phyloP scores from a whole-genome alignment of 129 eudicot genomes.

The Flaveria robusta region DNA sequence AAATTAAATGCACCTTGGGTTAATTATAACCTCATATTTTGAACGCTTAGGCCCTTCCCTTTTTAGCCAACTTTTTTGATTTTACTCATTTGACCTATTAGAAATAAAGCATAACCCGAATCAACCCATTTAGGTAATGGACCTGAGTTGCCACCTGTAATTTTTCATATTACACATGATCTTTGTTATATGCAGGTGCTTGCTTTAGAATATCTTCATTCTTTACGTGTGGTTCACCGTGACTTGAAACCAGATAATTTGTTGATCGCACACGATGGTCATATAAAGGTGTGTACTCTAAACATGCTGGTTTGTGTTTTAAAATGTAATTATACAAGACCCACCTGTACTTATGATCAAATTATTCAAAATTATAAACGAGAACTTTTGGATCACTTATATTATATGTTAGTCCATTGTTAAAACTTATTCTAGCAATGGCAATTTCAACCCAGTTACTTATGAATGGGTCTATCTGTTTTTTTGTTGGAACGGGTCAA shows the following conservation, averaged over 20 bases:
- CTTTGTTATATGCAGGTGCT: constrained; percentile 63
- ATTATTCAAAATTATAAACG: background rate
- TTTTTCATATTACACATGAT: constrained; percentile 16
- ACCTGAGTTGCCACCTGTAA: background rate
- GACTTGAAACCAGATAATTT: constrained; percentile 95
- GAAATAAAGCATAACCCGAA: background rate
- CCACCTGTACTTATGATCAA: background rate
- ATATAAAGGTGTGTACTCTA: constrained; percentile 70
- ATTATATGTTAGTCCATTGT: constrained; percentile 4
- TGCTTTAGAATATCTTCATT: constrained; percentile 97
- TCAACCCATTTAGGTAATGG: no score
- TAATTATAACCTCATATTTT: background rate
- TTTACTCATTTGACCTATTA: background rate
- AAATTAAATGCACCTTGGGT: background rate
- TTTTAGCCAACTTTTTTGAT: background rate
- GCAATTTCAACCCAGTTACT: background rate
- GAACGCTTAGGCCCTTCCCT: background rate
- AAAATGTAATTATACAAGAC: background rate
- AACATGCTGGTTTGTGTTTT: constrained; percentile 1
- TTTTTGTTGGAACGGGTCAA: background rate
- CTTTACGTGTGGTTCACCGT: constrained; percentile 92
- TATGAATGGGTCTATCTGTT: background rate
- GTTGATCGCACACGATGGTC: constrained; percentile 99
- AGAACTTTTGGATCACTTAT: background rate
- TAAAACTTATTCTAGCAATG: background rate